Evolutionary conservation across 1,284 basidiomycete genomes (phyloP), one percentile per base, ranked within the genome.

Genomic region (Cystobasidiaceae sp.): DNA sequence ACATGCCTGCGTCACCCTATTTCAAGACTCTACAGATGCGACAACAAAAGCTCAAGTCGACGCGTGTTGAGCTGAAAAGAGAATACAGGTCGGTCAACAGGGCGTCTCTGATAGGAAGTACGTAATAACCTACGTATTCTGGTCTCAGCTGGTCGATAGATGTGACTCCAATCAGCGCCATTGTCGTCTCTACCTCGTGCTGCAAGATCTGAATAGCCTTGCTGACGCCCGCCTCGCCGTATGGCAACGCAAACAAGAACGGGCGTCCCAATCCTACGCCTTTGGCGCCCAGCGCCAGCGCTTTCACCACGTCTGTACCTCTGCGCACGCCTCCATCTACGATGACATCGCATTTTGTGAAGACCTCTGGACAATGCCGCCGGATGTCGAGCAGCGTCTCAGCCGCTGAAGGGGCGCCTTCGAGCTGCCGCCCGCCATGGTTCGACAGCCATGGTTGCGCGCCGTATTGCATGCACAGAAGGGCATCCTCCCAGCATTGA

Each of bases 241-340:
- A 57, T 27, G 21, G 21, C 30, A 61, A 27, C 1, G 37, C 56
- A 7, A 39, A 61, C 41, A 67, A 19, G 13, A 67, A 69, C 2
- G 69, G 68, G n/a, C 69, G 19, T 2, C 93, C 93, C 28, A 96
- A 79, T 1, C 93, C 93, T 5, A 94, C 91, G 3, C 89, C 91
- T 69, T 80, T 87, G 0, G 93, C 93, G 39, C 93, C 93, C 28
- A 97, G 80, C 71, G 90, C 93, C 1, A 96, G 78, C 0, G 92
- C 91, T 77, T 97, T 97, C 56, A 96, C 78, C 6, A 94, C 86
- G 75, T 93, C 90, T 81, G 89, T 91, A 21, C 92, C 93, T 43
- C 93, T 82, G 57, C 82, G 81, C 27, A 92, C 80, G 2, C 91
- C 93, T 13, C 92, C 93, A 75, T 96, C 93, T 63, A 94, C 84